Conservation (phyloP, 1,139 yeast genomes). For the Zhuliangozyma blackwelliae region DNA sequence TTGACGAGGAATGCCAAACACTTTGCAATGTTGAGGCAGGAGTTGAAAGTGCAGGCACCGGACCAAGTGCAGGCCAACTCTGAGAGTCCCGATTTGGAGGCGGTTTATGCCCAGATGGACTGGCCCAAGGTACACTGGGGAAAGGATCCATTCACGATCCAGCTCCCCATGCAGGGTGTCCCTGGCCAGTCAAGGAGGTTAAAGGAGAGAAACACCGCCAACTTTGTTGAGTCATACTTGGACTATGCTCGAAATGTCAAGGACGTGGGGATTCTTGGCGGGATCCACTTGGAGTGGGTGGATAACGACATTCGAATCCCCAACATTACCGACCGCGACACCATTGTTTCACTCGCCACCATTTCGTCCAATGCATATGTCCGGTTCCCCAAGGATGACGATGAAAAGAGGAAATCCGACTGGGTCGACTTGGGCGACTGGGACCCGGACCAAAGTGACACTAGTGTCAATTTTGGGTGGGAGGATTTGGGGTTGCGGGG, state of each 20-base stretch:
- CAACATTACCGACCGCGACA: constrained; percentile 65
- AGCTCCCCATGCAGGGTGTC: constrained; percentile 22
- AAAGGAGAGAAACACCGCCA: constrained; percentile 55
- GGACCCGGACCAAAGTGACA: constrained; percentile 35
- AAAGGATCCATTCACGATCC: constrained; percentile 42
- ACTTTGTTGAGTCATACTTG: constrained; percentile 60
- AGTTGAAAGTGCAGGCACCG: constrained; percentile 6
- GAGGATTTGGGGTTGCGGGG: constrained; percentile 80
- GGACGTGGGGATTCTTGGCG: constrained; percentile 36
- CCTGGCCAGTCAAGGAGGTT: constrained; percentile 42
- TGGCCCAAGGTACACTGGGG: constrained; percentile 37
- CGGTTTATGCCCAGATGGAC: constrained; percentile 24
- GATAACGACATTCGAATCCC: constrained; percentile 56
- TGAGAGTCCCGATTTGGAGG: constrained; percentile 19
- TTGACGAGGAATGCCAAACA: constrained; percentile 16
- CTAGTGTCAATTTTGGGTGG: constrained; percentile 72
- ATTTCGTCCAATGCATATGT: constrained; percentile 94
- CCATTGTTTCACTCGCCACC: constrained; percentile 71
- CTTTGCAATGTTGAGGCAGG: constrained; percentile 5
- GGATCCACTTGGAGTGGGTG: constrained; percentile 54
- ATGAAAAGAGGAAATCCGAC: constrained; percentile 48
- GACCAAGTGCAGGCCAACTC: constrained; percentile 2
- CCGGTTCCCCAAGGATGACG: constrained; percentile 63
- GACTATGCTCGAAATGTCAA: constrained; percentile 48
- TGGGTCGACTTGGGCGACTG: constrained; percentile 83